These are phyloP conservation scores for Aureobasidium sp. DNA, from an alignment of 2,329 filamentous ascomycete genomes.

Conservation along the genomic window DNA sequence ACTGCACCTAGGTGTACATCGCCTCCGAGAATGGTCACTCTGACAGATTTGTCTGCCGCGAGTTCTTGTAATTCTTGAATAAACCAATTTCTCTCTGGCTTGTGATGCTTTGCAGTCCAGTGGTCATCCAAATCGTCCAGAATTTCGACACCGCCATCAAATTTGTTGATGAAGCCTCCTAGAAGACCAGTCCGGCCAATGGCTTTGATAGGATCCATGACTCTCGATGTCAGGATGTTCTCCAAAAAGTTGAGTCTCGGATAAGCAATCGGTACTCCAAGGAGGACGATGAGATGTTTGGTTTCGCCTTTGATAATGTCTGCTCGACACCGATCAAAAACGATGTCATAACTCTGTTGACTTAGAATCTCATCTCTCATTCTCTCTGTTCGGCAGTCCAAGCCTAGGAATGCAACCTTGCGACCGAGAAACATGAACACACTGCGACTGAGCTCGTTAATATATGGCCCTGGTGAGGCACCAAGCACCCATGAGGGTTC, in stretches of 20 bases:
- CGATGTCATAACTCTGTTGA: conserved; percentile 73
- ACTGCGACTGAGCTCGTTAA: conserved; percentile 76
- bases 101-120: conserved; percentile 95
- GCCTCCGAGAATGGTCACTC: conserved; percentile 85
- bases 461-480: conserved; percentile 75
- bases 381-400: conserved; percentile 88
- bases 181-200: conserved; percentile 75
- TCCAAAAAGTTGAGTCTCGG: conserved; percentile 51
- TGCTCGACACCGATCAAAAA: conserved; percentile 77
- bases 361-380: conserved; percentile 74
- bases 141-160: conserved; percentile 87
- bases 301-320: conserved; percentile 80
- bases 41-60: conserved; percentile 83
- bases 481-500: conserved; percentile 93
- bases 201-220: conserved; percentile 85
- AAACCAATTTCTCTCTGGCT: conserved; percentile 77
- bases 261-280: conserved; percentile 59
- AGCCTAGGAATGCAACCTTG: conserved; percentile 71
- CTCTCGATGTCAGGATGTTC: conserved; percentile 68
- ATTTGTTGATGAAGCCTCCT: conserved; percentile 74
- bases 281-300: conserved; percentile 80
- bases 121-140: conserved; percentile 91
- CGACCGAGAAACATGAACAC: conserved; percentile 77
- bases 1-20: conserved; percentile 90
- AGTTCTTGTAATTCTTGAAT: conserved; percentile 89